Conservation (phyloP, 1,284 basidiomycete genomes). For the Cronartium ribicola region DNA sequence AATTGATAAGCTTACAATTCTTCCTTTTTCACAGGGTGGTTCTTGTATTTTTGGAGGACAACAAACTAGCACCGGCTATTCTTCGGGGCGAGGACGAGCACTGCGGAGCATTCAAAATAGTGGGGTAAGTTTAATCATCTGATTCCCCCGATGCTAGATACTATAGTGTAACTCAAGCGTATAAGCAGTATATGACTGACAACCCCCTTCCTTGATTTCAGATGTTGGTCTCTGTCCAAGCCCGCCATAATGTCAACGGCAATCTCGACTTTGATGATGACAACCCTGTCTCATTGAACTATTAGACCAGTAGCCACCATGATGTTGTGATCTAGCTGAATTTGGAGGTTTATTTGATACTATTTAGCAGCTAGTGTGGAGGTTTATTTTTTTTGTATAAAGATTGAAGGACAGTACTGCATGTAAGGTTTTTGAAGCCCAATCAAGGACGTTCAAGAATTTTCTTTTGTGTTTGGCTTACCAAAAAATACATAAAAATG, state of each 20-base stretch:
- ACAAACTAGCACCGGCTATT: neutral
- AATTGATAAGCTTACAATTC: no score
- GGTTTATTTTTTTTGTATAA: no score
- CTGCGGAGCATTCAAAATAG: neutral
- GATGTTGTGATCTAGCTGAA: no score
- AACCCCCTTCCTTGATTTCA: neutral
- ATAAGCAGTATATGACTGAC: neutral
- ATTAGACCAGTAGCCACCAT: no score
- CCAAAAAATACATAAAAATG: no score
- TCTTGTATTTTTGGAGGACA: neutral
- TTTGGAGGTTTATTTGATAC: no score
- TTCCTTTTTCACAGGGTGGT: neutral
- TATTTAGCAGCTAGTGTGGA: no score
- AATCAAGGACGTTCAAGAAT: no score
- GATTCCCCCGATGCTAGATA: neutral
- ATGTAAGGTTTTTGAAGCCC: no score
- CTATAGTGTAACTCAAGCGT: no score
- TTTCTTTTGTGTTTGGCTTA: no score
- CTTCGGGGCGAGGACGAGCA: neutral
- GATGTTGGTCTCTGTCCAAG: neutral
- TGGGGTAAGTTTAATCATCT: neutral
- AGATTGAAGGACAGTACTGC: no score
- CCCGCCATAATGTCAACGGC: neutral
- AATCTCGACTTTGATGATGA: neutral
- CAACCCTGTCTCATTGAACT: neutral